Evolutionary conservation across 352 stramenopile genomes (phyloP), one percentile per base, ranked within the genome.

Genomic region (Pythium sukuiense): DNA sequence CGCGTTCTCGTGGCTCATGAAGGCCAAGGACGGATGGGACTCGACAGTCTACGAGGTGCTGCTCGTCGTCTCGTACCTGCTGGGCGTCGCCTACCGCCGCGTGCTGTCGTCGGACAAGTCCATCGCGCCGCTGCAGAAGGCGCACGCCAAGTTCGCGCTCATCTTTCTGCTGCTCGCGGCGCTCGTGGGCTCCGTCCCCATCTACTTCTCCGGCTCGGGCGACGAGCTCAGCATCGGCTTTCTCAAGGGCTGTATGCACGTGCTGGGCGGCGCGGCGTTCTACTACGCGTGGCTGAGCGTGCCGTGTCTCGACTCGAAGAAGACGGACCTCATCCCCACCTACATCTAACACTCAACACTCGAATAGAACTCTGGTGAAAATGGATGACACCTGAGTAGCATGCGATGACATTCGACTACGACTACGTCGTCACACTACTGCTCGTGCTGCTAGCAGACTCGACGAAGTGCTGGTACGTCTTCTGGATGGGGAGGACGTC

Each of bases 11-110:
- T 95, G 87, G 88, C 83, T 96, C 61, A 88, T 91, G 68, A 95
- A 95, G 73, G 61, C 84, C 56, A 93, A 92, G 63, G 88, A 96
- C 75, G 76, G 79, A 12, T 95, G 83, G 83, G 79, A 93, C 68
- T 77, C 73, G 52, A 89, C 83, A 16, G 41, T 76, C 16, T 95
- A 85, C 69, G 85, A 95, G 41, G 79, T 73, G 33, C 62, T 92
- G 20, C 77, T 96, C 30, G 65, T 95, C 24, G 72, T 59, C 6
- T 67, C 57, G 53, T 94, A 89, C 76, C 37, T 95, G 26, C 55
- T 72, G 0, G 73, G 76, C 39, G 81, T 89, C 29, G 62, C 57
- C 27, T 92, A 90, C 67, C 75, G 84, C 33, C 83, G 85, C 0
- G 7, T 84, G 24, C 46, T 83, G 13, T 82, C 84, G 24, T 54